Base-by-base conservation (phyloP, 2,329 filamentous ascomycete genomes). In the Corynespora cassiicola region DNA sequence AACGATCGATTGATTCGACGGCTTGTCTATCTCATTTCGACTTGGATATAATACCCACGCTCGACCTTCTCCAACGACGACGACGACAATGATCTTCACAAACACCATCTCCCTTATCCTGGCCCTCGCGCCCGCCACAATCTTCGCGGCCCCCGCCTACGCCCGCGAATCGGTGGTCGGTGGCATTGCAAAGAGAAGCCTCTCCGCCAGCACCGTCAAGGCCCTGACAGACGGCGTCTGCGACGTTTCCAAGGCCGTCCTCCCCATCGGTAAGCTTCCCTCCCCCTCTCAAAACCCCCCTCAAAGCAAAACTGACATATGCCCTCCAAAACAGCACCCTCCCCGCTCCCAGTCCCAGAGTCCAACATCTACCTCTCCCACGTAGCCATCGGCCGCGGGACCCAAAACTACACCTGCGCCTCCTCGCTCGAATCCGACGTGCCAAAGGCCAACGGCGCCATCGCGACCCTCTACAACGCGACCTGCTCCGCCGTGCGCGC, bases 341-440 rank as follows among this genome's bases (percentile, higher is more conserved):
- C 75, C 6, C 72, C 80, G 11, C 77, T 95, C 6, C 83, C 86
- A 10, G 49, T 75, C 6, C 82, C 83, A 10, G 71, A 81, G 1
- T 52, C 73, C 6, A 87, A 85, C 39, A 74, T 88, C 19, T 73
- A 63, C 3, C 76, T 95, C 33, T 79, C 82, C 62, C 88, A 95
- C 69, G 86, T 96, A 37, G 88, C 87, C 62, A 76, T 96, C 47
- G 92, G 92, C 58, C 85, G 89, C 28, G 92, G 92, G 44, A 94
- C 88, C 6, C 85, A 96, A 73, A 96, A 96, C 78, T 97, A 96
- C 76, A 95, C 89, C 34, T 96, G 92, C 76, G 75, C 80, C 42
- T 72, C 65, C 3, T 44, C 52, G 40, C 80, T 86, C 54, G 63
- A 80, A 2, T 79, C 79, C 3, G 79, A 82, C 0, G 72, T 71